Conservation (phyloP, 352 stramenopile genomes). For the Phytophthora cryptogea region DNA sequence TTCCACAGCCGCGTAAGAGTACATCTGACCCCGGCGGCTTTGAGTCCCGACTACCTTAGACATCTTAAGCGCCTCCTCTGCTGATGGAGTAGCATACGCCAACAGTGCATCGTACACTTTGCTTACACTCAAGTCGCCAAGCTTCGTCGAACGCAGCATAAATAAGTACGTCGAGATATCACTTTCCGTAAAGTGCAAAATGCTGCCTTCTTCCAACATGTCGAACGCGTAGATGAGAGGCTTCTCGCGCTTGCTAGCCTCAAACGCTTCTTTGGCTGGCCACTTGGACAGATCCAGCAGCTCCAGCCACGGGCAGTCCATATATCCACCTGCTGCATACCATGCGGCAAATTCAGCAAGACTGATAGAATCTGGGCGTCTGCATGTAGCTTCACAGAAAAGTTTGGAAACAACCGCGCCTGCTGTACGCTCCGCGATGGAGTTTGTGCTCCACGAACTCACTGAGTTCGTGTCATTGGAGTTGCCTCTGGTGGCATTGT, state of each 20-base stretch:
- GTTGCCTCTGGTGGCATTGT: conserved; percentile 63
- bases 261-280: conserved; percentile 87
- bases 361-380: conserved; percentile 79
- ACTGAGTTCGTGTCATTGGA: conserved; percentile 62
- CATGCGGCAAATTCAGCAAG: conserved; percentile 96
- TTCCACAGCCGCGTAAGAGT: conserved; percentile 79
- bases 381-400: conserved; percentile 72
- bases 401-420: conserved; percentile 91
- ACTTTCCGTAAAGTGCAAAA: conserved; percentile 85
- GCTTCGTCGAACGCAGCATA: conserved; percentile 80
- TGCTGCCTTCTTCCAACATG: conserved; percentile 81
- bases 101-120: conserved; percentile 84
- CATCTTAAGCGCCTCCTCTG: conserved; percentile 73
- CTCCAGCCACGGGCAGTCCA: conserved; percentile 96
- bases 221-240: conserved; percentile 87
- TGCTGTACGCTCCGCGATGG: conserved; percentile 84
- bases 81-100: conserved; percentile 68
- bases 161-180: conserved; percentile 89
- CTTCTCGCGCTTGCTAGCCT: conserved; percentile 86
- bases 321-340: conserved; percentile 95
- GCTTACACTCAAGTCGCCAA: conserved; percentile 68
- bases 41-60: conserved; percentile 50
- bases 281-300: conserved; percentile 96
- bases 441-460: conserved; percentile 77
- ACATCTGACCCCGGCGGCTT: conserved; percentile 51